Evolutionary conservation across 2,329 filamentous ascomycete species (phyloP), one percentile per base, ranked within the genome.

Genomic region (Sordariomycetes sp.): DNA sequence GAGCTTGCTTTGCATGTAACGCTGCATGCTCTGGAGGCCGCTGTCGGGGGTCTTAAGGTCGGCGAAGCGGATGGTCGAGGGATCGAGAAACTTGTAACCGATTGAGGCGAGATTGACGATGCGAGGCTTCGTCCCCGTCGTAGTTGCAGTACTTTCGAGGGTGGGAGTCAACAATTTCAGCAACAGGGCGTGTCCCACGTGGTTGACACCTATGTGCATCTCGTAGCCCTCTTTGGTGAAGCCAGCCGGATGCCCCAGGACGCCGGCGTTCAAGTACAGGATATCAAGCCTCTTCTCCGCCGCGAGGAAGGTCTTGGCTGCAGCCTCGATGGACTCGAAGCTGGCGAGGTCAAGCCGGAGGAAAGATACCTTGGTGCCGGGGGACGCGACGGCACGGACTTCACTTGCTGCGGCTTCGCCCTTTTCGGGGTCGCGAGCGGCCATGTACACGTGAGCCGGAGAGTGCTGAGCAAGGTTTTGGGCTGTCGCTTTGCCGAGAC

Each of bases 401-500:
- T 48, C 42, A 3, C 51, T 32, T 21, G 67, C 57, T 3, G 69
- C 71, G 2, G 46, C 44, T 2, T 69, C 47, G 18, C 61, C 74
- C 36, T 72, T 75, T 3, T 59, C 54, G 0, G 65, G 11, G 3
- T 55, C 63, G 2, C 74, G 64, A 25, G 35, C 18, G 4, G 29
- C 20, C 8, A 37, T 11, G 21, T 26, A 43, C 29, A 43, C 36
- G 15, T 37, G 27, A 5, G 27, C 24, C 12, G 41, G 41, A 3
- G 20, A n/a, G 30, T 43, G 36, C 11, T 32, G 21, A 16, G 36
- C 34, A 5, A 37, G 32, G 10, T 41, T 32, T 10, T 37, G 20
- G 12, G 32, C 39, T 9, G 35, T 27, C 15, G 34, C 29, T 40
- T 93, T 63, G 28, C 86, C 86, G 37, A 94, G 61, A 12, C 86